Percentiles rank a stretch among this genome's conserved stretches.
These are phyloP conservation scores for Hsuehochloa calcarea DNA, from an alignment of 176 grass and related monocot genomes.

Conservation along the genomic window DNA sequence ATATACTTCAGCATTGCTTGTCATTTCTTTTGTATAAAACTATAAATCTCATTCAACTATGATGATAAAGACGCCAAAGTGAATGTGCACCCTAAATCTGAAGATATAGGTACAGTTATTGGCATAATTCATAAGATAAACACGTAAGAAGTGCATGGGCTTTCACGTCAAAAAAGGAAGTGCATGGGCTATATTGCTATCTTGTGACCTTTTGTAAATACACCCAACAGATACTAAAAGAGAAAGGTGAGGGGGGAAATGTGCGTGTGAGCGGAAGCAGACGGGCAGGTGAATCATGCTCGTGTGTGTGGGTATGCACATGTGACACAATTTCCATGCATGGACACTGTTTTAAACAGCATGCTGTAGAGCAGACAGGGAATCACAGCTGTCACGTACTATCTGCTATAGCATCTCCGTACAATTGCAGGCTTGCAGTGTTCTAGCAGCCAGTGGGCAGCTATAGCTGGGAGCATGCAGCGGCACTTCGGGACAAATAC, in stretches of 20 bases:
- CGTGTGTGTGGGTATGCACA: background rate
- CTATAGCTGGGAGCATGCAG: slow-evolving; percentile 1
- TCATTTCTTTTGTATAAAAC: background rate
- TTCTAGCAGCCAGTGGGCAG: background rate
- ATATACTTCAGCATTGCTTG: background rate
- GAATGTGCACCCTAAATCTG: background rate
- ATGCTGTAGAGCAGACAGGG: background rate
- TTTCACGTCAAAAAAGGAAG: background rate
- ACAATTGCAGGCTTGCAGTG: background rate
- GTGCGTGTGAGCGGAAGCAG: background rate
- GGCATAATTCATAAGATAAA: background rate
- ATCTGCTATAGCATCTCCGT: background rate
- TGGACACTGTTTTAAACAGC: background rate
- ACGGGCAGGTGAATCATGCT: background rate
- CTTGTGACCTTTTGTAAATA: background rate
- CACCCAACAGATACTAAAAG: background rate
- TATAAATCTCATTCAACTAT: background rate
- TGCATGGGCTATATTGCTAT: background rate
- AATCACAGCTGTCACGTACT: background rate
- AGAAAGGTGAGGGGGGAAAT: background rate
- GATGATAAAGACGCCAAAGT: background rate
- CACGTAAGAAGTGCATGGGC: background rate
- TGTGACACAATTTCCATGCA: background rate
- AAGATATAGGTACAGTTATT: background rate
- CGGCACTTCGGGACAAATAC: background rate